Conservation (phyloP, 2,329 filamentous ascomycete genomes). For the Colletotrichum cordylinicola region DNA sequence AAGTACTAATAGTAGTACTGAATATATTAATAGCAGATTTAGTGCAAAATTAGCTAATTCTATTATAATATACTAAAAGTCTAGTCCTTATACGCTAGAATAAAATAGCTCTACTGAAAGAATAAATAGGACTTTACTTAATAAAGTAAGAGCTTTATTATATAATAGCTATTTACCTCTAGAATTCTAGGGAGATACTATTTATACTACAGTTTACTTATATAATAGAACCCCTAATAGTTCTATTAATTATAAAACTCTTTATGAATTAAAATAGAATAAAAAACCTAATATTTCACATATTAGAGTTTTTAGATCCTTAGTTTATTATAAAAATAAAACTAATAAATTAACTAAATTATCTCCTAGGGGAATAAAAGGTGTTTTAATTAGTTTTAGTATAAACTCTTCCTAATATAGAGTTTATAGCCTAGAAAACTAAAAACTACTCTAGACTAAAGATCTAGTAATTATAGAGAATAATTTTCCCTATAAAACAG, state of each 20-base stretch:
- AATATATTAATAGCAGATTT: not conserved
- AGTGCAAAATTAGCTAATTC: not conserved
- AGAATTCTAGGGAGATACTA: not conserved
- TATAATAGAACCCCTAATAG: not conserved
- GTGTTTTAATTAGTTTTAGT: not conserved
- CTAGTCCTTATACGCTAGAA: not conserved
- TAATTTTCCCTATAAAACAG: not conserved
- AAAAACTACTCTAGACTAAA: not conserved
- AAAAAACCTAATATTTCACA: not conserved
- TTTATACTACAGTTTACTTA: not conserved
- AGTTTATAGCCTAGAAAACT: not conserved
- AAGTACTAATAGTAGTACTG: not conserved
- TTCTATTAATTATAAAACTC: not conserved
- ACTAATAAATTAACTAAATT: not conserved
- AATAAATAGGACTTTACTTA: not conserved
- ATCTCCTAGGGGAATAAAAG: not conserved
- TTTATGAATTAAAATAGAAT: not conserved
- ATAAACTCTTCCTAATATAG: rapidly evolving
- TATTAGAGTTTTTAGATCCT: not conserved
- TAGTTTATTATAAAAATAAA: not conserved
- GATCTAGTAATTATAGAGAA: not conserved
- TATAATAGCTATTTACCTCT: not conserved
- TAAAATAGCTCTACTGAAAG: not conserved
- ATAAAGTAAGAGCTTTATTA: not conserved
- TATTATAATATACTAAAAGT: not conserved